Evolutionary conservation across 2,329 filamentous ascomycete species (phyloP), one percentile per base, ranked within the genome.

Genomic region (Pestalotiopsis fici): DNA sequence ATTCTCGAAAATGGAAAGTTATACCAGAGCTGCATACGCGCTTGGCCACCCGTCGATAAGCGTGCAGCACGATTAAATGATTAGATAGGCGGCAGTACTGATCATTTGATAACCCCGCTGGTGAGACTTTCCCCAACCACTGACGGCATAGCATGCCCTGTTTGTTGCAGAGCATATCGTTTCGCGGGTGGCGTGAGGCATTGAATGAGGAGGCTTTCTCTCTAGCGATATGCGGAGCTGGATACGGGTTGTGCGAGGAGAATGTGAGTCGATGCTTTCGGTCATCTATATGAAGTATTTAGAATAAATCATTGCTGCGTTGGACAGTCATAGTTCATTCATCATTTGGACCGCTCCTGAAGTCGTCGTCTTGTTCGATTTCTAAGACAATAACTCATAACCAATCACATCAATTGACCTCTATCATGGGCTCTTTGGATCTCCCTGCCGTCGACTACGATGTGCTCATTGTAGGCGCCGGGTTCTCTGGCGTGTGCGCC

Each of bases 391-490:
- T 18, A 11, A n/a, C 6, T 50, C 43, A 9, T n/a, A 50, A 7
- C n/a, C 9, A 5, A n/a, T 50, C 6, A 50, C 43, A 11, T 11
- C 43, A 21, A n/a, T 50, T 3, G 1, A 50, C 43, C 3, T 50
- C 43, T 31, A 66, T 21, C 55, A 66, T 66, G 64, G 64, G 64
- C 21, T 66, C 64, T 27, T 15, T 66, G 18, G 56, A 55, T 11
- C 39, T 43, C 27, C 25, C 55, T n/a, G 28, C 31, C 35, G 6
- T 27, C 15, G 23, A 66, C 6, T 61, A 61, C 31, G 66, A 67
- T 21, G 63, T 67, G 11, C 55, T 67, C 25, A 65, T 67, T 47
- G 50, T 67, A 18, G 66, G 62, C 6, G 62, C 62, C 13, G 66
- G 66, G 4, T 50, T 67, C 13, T 60, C 61, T 5, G 66, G 62